These are phyloP conservation scores for Acidiella bohemica DNA, from an alignment of 495 filamentous ascomycete species.

Conservation along the genomic window DNA sequence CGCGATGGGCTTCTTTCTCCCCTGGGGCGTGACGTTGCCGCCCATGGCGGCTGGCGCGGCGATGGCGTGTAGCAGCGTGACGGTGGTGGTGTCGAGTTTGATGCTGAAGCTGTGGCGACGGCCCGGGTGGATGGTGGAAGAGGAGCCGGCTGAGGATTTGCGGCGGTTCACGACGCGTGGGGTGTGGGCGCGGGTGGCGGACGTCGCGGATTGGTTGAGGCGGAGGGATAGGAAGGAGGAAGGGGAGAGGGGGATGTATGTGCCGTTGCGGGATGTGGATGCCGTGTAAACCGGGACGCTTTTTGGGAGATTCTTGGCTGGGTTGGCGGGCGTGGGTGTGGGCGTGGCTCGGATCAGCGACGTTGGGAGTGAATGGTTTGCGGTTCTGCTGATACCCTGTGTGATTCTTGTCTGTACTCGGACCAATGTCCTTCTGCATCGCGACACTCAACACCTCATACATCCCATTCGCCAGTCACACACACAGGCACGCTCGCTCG, in stretches of 20 bases:
- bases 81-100: constrained; percentile 73
- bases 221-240: constrained; percentile 24
- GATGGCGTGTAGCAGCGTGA: constrained; percentile 84
- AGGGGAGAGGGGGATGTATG: constrained; percentile 18
- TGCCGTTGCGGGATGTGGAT: constrained; percentile 16
- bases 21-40: constrained; percentile 73
- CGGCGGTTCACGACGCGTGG: constrained; percentile 7
- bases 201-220: constrained; percentile 27
- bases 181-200: constrained; percentile 14
- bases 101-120: constrained; percentile 78
- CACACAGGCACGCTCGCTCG: too few relatives aligned
- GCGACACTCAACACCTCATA: too few relatives aligned
- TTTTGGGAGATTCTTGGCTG: background rate
- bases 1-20: constrained; percentile 89
- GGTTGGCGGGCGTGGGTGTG: background rate
- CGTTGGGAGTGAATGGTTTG: background rate
- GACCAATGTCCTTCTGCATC: too few relatives aligned
- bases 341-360: background rate
- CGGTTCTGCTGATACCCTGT: too few relatives aligned
- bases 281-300: constrained; percentile 10
- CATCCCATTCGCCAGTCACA: too few relatives aligned
- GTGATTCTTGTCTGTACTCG: too few relatives aligned
- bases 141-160: constrained; percentile 41
- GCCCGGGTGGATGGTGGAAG: constrained; percentile 78
- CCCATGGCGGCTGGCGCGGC: constrained; percentile 91